Percentiles rank a stretch among this genome's conserved stretches.
Conservation (phyloP, 352 stramenopile species). For the Phytopythium boreale region DNA sequence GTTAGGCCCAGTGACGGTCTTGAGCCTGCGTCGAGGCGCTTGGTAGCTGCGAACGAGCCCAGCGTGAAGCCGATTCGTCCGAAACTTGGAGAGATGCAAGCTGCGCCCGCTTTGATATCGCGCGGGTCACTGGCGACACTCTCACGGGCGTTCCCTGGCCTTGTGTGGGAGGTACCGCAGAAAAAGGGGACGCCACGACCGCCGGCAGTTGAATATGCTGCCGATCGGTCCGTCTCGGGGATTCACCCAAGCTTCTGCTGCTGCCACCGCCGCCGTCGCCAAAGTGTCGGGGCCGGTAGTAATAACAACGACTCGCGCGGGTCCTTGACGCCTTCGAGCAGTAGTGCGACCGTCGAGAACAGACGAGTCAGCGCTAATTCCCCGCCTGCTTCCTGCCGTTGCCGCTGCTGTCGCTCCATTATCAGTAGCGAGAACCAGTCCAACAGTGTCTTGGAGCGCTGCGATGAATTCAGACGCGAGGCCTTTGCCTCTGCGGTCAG, state of each 20-base stretch:
- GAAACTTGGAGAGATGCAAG: no score
- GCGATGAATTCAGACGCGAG: not conserved
- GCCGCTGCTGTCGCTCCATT: not conserved
- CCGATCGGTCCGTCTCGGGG: not conserved
- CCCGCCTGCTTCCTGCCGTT: not conserved
- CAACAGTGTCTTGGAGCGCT: not conserved
- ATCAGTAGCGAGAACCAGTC: not conserved
- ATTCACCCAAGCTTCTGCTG: not conserved
- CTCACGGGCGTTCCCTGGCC: not conserved
- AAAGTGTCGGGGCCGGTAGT: not conserved
- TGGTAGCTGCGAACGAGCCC: constrained; percentile 12
- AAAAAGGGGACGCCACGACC: not conserved
- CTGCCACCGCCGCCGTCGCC: not conserved
- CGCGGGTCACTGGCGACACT: not conserved
- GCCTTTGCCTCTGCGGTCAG: constrained; percentile 2
- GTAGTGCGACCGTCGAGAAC: not conserved
- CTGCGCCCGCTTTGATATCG: not conserved
- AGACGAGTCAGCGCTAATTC: not conserved
- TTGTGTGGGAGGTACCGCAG: not conserved
- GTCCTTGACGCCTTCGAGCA: not conserved
- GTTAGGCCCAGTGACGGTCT: not conserved
- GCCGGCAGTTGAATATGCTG: not conserved
- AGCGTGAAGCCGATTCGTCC: not conserved
- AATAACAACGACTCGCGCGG: not conserved
- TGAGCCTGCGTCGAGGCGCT: constrained; percentile 10